Conservation (phyloP, 1,139 yeast genomes). For the Hyphopichia fennica region DNA sequence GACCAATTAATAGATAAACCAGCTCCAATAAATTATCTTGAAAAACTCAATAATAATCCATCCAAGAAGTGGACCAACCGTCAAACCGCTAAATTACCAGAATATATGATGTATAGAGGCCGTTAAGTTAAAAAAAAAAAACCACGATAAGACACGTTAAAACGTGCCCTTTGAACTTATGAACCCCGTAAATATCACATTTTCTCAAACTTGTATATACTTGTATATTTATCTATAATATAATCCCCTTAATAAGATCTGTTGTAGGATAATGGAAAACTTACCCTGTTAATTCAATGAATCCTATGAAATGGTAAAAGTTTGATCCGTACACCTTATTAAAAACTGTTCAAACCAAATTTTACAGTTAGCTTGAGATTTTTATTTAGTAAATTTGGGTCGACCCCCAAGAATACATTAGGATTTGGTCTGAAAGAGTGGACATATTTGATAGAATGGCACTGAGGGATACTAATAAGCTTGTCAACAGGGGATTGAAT, state of each 20-base stretch:
- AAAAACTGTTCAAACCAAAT: too few relatives aligned
- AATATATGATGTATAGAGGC: slow-evolving; percentile 56
- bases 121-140: slow-evolving; percentile 35
- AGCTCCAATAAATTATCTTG: slow-evolving; percentile 52
- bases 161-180: too few relatives aligned
- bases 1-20: slow-evolving; percentile 45
- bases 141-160: neutral
- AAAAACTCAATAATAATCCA: slow-evolving; percentile 59
- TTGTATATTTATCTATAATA: neutral
- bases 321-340: neutral
- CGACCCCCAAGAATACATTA: too few relatives aligned
- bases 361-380: too few relatives aligned
- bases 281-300: too few relatives aligned
- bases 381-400: too few relatives aligned
- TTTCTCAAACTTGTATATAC: slow-evolving; percentile 1
- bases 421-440: too few relatives aligned
- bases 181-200: too few relatives aligned
- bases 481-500: slow-evolving; percentile 31
- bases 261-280: too few relatives aligned
- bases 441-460: slow-evolving; percentile 17
- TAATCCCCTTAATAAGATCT: neutral
- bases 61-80: slow-evolving; percentile 59
- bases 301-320: too few relatives aligned
- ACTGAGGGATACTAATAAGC: slow-evolving; percentile 32
- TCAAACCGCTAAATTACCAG: slow-evolving; percentile 48